Evolutionary conservation across 2,329 filamentous ascomycete genomes (phyloP), one percentile per base, ranked within the genome.

Genomic region (Aspergillus tanneri): DNA sequence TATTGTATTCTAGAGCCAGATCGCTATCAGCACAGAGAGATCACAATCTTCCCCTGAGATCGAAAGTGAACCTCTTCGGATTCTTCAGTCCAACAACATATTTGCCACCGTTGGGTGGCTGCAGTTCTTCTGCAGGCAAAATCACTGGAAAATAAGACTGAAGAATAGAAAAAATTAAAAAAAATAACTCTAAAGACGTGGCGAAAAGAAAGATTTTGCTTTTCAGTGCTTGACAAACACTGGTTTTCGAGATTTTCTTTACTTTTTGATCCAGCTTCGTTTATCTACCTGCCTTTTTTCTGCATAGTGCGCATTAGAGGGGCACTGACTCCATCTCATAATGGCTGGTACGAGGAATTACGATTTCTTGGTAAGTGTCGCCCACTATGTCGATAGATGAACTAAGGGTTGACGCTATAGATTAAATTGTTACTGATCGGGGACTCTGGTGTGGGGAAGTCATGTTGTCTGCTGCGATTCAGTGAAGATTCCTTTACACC

Each of bases 311-410:
- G 16, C 30, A 18, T 18, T 34, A 16, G 30, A 18, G 9, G 18
- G 14, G 11, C 18, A 12, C 25, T 27, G 19, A 36, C 11, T 10
- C 21, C 16, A 25, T 27, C 22, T 16, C 56, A 68, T 44, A 49
- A 99, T 99, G 93, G 91, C 93, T 66, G 90, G 88, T 73, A 95
- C 92, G 80, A 85, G 93, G 75, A 99, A 99, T 80, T 99, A 99
- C 77, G 93, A 99, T 75, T 97, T 97, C 75, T 81, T 99, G 76
- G 92, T 97, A 85, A 68, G 85, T 74, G 23, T 16, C 28, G 12
- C 21, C 23, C 16, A 24, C 21, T 49, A 21, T 40, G 37, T 21
- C 47, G 23, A 28, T n/a, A 18, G 7, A 34, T 45, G 51, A 36
- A 52, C 62, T 62, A 52, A 58, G 45, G 42, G 25, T 42, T 38